These are phyloP conservation scores for Dorcoceras hygrometricum DNA, from an alignment of 257 asterid genomes.

Conservation along the genomic window DNA sequence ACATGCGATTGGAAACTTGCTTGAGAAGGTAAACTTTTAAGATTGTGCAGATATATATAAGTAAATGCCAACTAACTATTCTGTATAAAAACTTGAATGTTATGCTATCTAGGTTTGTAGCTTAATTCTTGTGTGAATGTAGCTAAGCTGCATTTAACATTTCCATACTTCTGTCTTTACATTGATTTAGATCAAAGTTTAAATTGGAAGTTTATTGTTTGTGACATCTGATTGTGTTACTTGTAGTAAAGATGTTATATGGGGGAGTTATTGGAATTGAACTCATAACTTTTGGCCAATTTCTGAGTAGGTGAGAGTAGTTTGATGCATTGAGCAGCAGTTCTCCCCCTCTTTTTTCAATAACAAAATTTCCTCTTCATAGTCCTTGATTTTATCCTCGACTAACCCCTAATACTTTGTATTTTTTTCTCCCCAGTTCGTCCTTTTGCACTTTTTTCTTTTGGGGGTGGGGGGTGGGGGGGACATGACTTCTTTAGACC, in stretches of 20 bases:
- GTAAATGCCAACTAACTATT: background rate
- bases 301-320: background rate
- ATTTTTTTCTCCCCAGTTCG: background rate
- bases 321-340: background rate
- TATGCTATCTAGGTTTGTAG: background rate
- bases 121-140: background rate
- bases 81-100: background rate
- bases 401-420: background rate
- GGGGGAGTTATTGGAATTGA: background rate
- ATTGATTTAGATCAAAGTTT: background rate
- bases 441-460: conserved; percentile 2
- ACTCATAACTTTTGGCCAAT: background rate
- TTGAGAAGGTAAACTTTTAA: background rate
- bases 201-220: background rate
- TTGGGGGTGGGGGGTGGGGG: no score
- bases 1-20: background rate
- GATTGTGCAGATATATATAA: background rate
- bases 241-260: conserved; percentile 2
- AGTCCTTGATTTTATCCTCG: background rate
- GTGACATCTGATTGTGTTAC: background rate
- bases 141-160: background rate
- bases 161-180: background rate
- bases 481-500: conserved; percentile 14
- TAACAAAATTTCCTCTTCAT: conserved; percentile 1
- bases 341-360: background rate